A percentile compares a stretch with the other conserved stretches of the same genome.
Conservation (phyloP, 2,329 filamentous ascomycete species). For the Cladosporium sp. region DNA sequence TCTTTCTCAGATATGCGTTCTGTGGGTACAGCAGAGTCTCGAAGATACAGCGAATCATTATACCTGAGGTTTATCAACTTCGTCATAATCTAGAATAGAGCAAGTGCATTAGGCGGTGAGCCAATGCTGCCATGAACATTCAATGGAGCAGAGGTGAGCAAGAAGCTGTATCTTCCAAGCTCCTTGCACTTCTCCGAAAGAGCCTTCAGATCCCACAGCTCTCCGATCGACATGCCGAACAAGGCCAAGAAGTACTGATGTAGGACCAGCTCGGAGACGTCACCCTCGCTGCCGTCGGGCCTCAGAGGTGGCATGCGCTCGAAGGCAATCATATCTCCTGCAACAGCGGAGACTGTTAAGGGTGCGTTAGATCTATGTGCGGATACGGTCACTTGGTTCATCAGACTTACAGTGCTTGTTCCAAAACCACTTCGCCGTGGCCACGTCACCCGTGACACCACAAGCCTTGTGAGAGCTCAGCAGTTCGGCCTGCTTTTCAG, state of each 20-base stretch:
- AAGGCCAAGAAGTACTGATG: conserved; percentile 47
- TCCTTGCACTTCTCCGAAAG: conserved; percentile 43
- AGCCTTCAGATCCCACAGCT: conserved; percentile 49
- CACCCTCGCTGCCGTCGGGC: conserved; percentile 30
- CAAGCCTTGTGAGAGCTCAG: conserved; percentile 43
- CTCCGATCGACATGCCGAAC: conserved; percentile 50
- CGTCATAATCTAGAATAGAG: conserved; percentile 32
- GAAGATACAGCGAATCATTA: too few relatives aligned
- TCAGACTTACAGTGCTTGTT: conserved; percentile 46
- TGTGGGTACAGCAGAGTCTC: not conserved
- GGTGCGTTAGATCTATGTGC: not conserved
- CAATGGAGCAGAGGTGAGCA: conserved; percentile 48
- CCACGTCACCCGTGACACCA: conserved; percentile 51
- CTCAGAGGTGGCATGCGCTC: conserved; percentile 45
- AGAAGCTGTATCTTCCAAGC: conserved; percentile 46
- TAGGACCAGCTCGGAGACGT: conserved; percentile 32
- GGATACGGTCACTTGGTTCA: not conserved
- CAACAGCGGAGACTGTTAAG: conserved; percentile 53
- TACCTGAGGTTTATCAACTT: not conserved
- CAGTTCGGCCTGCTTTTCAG: conserved; percentile 42
- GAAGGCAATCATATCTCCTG: conserved; percentile 57
- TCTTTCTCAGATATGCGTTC: not conserved
- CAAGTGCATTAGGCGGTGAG: conserved; percentile 38
- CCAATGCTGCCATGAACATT: conserved; percentile 45
- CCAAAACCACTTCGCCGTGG: conserved; percentile 60